A percentile compares a stretch with the other conserved stretches of the same genome.
phyloP scores from a whole-genome alignment of 2,329 filamentous ascomycete genomes.

The Phoma sp. region DNA sequence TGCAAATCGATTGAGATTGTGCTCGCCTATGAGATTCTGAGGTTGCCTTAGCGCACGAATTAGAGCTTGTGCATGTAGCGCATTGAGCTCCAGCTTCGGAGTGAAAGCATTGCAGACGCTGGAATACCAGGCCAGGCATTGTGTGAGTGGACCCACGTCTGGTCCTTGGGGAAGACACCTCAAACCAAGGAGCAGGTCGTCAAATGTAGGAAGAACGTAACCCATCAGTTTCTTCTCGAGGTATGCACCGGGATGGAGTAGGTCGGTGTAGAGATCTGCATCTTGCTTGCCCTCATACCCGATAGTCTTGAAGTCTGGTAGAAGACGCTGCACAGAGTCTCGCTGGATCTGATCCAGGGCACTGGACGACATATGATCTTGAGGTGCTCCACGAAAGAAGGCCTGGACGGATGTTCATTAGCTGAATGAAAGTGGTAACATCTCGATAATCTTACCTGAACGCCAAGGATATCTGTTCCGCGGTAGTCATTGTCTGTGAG shows the following conservation, averaged over 20 bases:
- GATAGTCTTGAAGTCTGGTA: conserved; percentile 19
- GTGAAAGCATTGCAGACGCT: conserved; percentile 15
- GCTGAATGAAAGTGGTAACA: too few species aligned
- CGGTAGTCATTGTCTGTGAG: conserved; percentile 30
- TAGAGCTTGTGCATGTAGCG: conserved; percentile 34
- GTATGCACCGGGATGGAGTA: conserved; percentile 12
- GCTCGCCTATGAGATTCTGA: conserved; percentile 3
- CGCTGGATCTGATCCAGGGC: conserved; percentile 24
- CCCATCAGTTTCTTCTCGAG: conserved; percentile 12
- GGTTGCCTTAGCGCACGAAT: conserved; percentile 25
- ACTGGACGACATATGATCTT: conserved; percentile 3
- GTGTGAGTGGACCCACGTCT: not conserved
- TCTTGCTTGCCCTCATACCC: conserved; percentile 20
- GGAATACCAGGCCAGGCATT: not conserved
- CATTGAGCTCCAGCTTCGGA: conserved; percentile 31
- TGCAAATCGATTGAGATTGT: not conserved
- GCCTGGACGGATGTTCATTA: not conserved
- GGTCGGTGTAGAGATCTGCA: conserved; percentile 19
- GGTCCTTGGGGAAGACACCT: not conserved
- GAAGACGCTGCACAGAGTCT: conserved; percentile 13
- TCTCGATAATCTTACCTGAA: conserved; percentile 19
- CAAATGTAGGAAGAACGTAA: conserved; percentile 24
- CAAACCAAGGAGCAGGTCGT: conserved; percentile 29
- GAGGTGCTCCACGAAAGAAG: conserved; percentile 20
- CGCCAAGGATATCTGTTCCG: conserved; percentile 27